Conservation (phyloP, 805 yeast species). For the Wickerhamomyces hampshirensis region DNA sequence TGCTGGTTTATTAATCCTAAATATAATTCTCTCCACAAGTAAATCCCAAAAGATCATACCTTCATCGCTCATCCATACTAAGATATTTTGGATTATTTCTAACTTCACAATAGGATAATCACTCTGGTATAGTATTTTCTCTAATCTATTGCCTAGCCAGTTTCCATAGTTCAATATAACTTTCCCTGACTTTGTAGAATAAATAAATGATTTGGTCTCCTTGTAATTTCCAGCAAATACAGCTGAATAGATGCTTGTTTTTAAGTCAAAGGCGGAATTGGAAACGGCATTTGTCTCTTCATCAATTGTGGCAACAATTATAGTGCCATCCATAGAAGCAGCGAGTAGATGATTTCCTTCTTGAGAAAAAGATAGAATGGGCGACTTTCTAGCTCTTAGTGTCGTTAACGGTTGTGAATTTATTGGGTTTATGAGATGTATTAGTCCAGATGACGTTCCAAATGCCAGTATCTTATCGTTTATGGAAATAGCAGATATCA, state of each 20-base stretch:
- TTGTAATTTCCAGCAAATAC: slow-evolving; percentile 69
- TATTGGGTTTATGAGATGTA: slow-evolving; percentile 56
- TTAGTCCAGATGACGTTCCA: slow-evolving; percentile 86
- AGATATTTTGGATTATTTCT: slow-evolving; percentile 54
- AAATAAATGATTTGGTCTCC: slow-evolving; percentile 59
- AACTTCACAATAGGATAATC: slow-evolving; percentile 71
- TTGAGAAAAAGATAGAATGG: slow-evolving; percentile 54
- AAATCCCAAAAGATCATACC: slow-evolving; percentile 72
- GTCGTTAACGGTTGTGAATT: slow-evolving; percentile 62
- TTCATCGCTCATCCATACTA: slow-evolving; percentile 79
- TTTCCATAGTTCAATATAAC: slow-evolving; percentile 68
- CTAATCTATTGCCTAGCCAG: slow-evolving; percentile 84
- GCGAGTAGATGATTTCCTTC: slow-evolving; percentile 68
- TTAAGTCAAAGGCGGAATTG: slow-evolving; percentile 65
- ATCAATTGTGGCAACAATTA: slow-evolving; percentile 60
- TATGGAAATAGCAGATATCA: slow-evolving; percentile 66
- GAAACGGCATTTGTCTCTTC: slow-evolving; percentile 15
- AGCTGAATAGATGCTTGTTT: slow-evolving; percentile 84
- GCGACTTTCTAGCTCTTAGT: slow-evolving; percentile 79
- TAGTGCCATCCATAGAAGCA: slow-evolving; percentile 92
- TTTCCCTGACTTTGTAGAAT: slow-evolving; percentile 90
- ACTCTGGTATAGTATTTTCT: slow-evolving; percentile 47
- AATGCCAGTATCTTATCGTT: slow-evolving; percentile 61
- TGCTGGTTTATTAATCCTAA: slow-evolving; percentile 51
- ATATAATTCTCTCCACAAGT: slow-evolving; percentile 42